phyloP scores from a whole-genome alignment of 306 rosid genomes.

The Cicer cuneatum region DNA sequence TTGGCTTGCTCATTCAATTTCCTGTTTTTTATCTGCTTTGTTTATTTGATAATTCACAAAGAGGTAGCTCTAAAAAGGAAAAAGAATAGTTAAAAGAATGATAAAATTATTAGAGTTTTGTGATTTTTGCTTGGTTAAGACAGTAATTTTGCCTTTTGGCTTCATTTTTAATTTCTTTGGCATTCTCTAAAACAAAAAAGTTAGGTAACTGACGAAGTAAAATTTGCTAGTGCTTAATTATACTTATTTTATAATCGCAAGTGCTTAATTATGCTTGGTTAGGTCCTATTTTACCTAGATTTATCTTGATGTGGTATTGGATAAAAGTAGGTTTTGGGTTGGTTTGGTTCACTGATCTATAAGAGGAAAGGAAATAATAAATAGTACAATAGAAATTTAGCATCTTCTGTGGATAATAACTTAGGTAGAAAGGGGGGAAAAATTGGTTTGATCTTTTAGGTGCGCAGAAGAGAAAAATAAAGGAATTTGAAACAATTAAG shows the following conservation, averaged over 20 bases:
- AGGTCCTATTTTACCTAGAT: background rate
- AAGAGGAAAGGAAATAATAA: conserved; percentile 4
- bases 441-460: conserved; percentile 17
- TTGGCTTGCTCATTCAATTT: background rate
- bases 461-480: background rate
- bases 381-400: conserved; percentile 4
- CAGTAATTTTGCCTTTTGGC: conserved; percentile 2
- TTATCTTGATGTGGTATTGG: conserved; percentile 12
- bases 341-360: conserved; percentile 29
- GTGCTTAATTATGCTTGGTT: background rate
- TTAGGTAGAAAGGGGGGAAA: background rate
- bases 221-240: background rate
- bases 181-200: conserved; percentile 6
- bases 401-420: conserved; percentile 25
- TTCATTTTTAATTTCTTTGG: too few relatives aligned
- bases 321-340: conserved; percentile 23
- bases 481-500: background rate
- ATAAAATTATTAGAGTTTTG: conserved; percentile 13
- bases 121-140: conserved; percentile 20
- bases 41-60: background rate
- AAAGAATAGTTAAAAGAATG: conserved; percentile 1
- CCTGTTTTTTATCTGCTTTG: background rate
- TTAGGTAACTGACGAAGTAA: background rate
- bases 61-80: background rate
- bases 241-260: too few relatives aligned